phyloP scores from a whole-genome alignment of 2,329 filamentous ascomycete genomes.

The Clonostachys rosea region DNA sequence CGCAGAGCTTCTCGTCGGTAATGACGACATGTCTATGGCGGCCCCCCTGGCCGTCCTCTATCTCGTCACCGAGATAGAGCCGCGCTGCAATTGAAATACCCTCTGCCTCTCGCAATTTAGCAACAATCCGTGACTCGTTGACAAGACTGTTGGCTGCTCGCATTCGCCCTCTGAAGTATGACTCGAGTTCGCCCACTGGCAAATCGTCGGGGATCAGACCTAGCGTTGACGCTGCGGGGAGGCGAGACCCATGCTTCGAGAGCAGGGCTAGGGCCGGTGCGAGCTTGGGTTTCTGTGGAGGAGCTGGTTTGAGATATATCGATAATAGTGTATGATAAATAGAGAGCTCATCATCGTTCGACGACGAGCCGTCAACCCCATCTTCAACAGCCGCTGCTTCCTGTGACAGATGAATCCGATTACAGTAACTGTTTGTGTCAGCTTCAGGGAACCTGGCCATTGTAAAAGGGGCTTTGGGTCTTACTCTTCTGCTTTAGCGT shows the following conservation, averaged over 20 bases:
- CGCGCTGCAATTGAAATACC: slow-evolving; percentile 72
- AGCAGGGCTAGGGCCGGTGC: slow-evolving; percentile 79
- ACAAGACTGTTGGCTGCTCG: slow-evolving; percentile 77
- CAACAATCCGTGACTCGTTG: slow-evolving; percentile 75
- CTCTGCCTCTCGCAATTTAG: slow-evolving; percentile 72
- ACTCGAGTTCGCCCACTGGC: slow-evolving; percentile 73
- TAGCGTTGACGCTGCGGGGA: slow-evolving; percentile 83
- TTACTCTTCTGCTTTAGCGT: slow-evolving; percentile 87
- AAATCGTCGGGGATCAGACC: slow-evolving; percentile 79
- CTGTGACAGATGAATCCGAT: slow-evolving; percentile 68
- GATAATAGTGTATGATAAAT: slow-evolving; percentile 91
- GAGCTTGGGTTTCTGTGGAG: slow-evolving; percentile 67
- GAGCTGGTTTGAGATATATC: slow-evolving; percentile 79
- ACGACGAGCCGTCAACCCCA: slow-evolving; percentile 48
- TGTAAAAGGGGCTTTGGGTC: slow-evolving; percentile 17
- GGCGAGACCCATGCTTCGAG: slow-evolving; percentile 85
- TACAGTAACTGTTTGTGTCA: slow-evolving; percentile 66
- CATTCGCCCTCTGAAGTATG: slow-evolving; percentile 90
- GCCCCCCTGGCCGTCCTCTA: slow-evolving; percentile 44
- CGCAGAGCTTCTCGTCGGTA: slow-evolving; percentile 82
- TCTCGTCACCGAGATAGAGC: slow-evolving; percentile 67
- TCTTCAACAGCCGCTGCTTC: slow-evolving; percentile 30
- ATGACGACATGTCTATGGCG: slow-evolving; percentile 69
- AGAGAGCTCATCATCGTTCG: slow-evolving; percentile 36
- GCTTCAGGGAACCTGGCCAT: slow-evolving; percentile 4